phyloP scores from a whole-genome alignment of 345 rosid species.

The Murraya paniculata region DNA sequence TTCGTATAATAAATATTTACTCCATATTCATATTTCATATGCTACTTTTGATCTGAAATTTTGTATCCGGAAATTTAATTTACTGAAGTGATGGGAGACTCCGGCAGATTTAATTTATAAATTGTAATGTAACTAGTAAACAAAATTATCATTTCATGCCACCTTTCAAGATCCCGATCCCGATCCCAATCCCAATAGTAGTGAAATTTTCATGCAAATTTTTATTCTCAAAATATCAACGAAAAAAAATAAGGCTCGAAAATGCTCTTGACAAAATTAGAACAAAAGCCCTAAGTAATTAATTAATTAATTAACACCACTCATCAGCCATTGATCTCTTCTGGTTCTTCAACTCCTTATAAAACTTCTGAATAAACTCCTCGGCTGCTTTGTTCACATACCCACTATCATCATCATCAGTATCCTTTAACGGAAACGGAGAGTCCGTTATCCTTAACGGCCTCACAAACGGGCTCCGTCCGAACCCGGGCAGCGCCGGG shows the following conservation, averaged over 20 bases:
- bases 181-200: neutral
- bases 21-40: neutral
- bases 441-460: conserved; percentile 92
- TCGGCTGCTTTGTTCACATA: conserved; percentile 71
- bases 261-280: neutral
- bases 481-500: conserved; percentile 77
- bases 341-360: conserved; percentile 62
- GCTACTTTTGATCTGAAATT: neutral
- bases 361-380: conserved; percentile 82
- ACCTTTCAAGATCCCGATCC: neutral
- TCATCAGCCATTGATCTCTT: conserved; percentile 23
- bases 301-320: neutral
- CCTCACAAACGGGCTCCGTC: conserved; percentile 73
- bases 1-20: neutral
- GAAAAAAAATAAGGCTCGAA: conserved; percentile 13
- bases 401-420: conserved; percentile 46
- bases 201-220: neutral
- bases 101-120: no score
- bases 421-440: conserved; percentile 63
- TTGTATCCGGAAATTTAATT: neutral
- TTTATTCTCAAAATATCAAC: conserved; percentile 4
- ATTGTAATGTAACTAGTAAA: neutral
- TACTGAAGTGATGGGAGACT: neutral
- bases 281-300: neutral
- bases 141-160: neutral